Conservation (phyloP, 2,329 filamentous ascomycete genomes). For the Aspergillus terreus region DNA sequence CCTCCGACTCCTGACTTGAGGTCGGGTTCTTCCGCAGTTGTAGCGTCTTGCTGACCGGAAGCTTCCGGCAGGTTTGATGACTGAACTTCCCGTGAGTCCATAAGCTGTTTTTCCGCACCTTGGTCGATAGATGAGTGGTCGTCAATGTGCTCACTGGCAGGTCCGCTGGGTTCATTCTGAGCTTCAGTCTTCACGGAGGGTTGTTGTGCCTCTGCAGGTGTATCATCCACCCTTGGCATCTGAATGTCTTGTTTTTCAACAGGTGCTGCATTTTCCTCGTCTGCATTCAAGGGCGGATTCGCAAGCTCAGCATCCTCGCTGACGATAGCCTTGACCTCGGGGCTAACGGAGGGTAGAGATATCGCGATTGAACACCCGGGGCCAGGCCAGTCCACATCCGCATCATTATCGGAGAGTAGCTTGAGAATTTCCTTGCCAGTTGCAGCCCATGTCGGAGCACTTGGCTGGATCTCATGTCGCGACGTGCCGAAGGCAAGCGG, state of each 20-base stretch:
- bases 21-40: constrained; percentile 25
- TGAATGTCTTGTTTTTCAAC: constrained; percentile 14
- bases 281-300: constrained; percentile 11
- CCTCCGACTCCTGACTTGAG: constrained; percentile 39
- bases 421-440: constrained; percentile 48
- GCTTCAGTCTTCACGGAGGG: constrained; percentile 12
- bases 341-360: constrained; percentile 32
- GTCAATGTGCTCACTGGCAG: constrained; percentile 19
- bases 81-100: constrained; percentile 32
- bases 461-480: constrained; percentile 37
- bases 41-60: constrained; percentile 18
- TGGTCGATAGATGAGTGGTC: constrained; percentile 34
- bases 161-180: constrained; percentile 1
- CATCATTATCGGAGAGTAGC: constrained; percentile 40
- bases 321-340: constrained; percentile 18
- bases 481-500: constrained; percentile 36
- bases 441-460: constrained; percentile 43
- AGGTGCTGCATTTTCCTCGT: constrained; percentile 2
- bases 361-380: constrained; percentile 41
- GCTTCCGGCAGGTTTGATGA: constrained; percentile 20
- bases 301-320: constrained; percentile 14
- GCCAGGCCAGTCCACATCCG: constrained; percentile 20
- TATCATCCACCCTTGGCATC: constrained; percentile 15
- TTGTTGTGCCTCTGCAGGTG: constrained; percentile 6
- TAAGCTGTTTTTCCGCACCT: constrained; percentile 34